Base-by-base conservation (phyloP, 2,329 filamentous ascomycete genomes). In the Clonostachys chloroleuca region DNA sequence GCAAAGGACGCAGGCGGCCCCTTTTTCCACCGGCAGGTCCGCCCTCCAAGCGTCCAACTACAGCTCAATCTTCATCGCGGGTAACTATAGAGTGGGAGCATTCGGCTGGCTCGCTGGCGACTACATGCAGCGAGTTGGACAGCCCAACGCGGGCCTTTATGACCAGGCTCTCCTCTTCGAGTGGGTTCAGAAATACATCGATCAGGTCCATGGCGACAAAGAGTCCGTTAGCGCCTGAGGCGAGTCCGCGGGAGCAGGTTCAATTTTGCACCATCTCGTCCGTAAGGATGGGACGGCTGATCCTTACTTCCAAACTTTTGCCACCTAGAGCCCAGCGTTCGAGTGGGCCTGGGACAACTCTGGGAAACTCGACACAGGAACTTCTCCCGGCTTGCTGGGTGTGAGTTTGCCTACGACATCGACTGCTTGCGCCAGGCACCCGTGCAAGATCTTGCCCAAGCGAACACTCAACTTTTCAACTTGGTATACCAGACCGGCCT, bases 11-110 rank as follows among this genome's bases (percentile, higher is more conserved):
- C 8, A 24, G 24, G 24, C 24, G 24, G 20, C 5, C 20, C 20
- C 5, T 5, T 20, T 20, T 20, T 20, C 5, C 20, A 20, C 20
- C 20, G 20, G 24, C 24, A 24, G 8, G 7, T 7, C 24, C 6
- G 7, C 6, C 24, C 24, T 24, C 24, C 24, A 24, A 24, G 24
- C 24, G 7, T 24, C 24, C 7, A 24, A 24, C 24, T 24, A 24
- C 24, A 24, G 8, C 6, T 24, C 24, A 8, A 66, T 92, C 0
- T 80, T 89, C 1, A 84, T 91, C 3, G 83, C 75, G 9, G 77
- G 89, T 65, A 91, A 89, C 64, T 91, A 92, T 16, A 81, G 88
- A 5, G 85, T 92, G 10, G 86, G 87, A 0, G 75, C 80, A 0
- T 90, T 83, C 54, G 87, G 88, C 0, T 92, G 90, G 58, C 70